Percentiles rank a stretch among this genome's conserved stretches.
Evolutionary conservation across 1,284 basidiomycete genomes (phyloP).

Genomic region (Apiotrichum sp.): DNA sequence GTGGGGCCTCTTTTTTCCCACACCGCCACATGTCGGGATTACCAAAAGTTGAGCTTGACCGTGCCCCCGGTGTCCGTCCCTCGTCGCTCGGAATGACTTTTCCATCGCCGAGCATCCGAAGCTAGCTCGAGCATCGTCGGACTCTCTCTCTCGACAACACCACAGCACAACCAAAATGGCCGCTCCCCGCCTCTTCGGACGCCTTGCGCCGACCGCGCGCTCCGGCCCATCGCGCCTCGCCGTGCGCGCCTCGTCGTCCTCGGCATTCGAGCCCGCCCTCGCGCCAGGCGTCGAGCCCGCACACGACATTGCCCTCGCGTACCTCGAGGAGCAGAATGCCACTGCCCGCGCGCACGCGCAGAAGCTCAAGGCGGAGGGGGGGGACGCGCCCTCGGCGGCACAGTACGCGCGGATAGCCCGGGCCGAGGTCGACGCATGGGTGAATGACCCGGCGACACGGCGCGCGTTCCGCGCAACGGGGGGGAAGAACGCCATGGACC

Average conservation of each 20-base stretch:
- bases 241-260: constrained; percentile 15
- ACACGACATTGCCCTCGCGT: constrained; percentile 43
- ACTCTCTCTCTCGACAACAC: too few species aligned
- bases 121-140: too few species aligned
- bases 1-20: neutral
- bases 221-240: constrained; percentile 15
- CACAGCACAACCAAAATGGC: constrained; percentile 7
- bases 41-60: neutral
- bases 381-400: constrained; percentile 7
- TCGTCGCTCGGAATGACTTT: too few species aligned
- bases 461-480: constrained; percentile 32
- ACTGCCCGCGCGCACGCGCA: neutral
- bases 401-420: constrained; percentile 21
- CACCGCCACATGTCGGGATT: neutral
- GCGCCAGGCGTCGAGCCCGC: constrained; percentile 35
- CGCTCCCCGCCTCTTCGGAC: constrained; percentile 12
- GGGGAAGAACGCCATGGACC: constrained; percentile 44
- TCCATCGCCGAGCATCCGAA: too few species aligned
- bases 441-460: constrained; percentile 40
- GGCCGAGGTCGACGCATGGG: constrained; percentile 35
- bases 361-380: neutral
- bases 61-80: too few species aligned
- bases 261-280: constrained; percentile 36
- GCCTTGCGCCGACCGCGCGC: constrained; percentile 10
- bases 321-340: constrained; percentile 20